Conservation (phyloP, 805 yeast genomes). For the Schizosaccharomyces lindneri region DNA sequence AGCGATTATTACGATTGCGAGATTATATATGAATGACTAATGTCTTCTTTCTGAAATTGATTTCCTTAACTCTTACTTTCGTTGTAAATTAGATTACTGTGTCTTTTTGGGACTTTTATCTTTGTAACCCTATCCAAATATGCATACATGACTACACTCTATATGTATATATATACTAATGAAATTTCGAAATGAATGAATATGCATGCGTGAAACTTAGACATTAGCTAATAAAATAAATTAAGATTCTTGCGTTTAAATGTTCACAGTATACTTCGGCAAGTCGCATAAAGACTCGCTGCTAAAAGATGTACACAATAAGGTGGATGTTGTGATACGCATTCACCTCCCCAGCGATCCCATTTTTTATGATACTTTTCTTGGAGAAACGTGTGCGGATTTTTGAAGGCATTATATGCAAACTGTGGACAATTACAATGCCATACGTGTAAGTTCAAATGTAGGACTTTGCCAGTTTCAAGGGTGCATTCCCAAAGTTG, state of each 20-base stretch:
- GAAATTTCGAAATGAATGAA: no score
- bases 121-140: no score
- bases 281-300: background rate
- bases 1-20: background rate
- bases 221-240: no score
- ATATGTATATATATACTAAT: no score
- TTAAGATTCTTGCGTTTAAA: no score
- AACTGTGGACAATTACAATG: background rate
- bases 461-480: background rate
- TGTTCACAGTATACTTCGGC: background rate
- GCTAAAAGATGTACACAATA: background rate
- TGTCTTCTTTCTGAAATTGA: no score
- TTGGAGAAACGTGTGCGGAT: background rate
- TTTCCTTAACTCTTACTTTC: no score
- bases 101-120: no score
- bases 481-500: background rate
- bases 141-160: no score
- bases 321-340: background rate
- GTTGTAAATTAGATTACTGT: no score
- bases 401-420: background rate
- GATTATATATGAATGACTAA: no score
- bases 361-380: background rate
- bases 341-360: background rate
- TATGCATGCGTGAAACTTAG: no score
- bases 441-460: background rate